These are phyloP conservation scores for Aspergillus udagawae DNA, from an alignment of 2,329 filamentous ascomycete genomes.

Conservation along the genomic window DNA sequence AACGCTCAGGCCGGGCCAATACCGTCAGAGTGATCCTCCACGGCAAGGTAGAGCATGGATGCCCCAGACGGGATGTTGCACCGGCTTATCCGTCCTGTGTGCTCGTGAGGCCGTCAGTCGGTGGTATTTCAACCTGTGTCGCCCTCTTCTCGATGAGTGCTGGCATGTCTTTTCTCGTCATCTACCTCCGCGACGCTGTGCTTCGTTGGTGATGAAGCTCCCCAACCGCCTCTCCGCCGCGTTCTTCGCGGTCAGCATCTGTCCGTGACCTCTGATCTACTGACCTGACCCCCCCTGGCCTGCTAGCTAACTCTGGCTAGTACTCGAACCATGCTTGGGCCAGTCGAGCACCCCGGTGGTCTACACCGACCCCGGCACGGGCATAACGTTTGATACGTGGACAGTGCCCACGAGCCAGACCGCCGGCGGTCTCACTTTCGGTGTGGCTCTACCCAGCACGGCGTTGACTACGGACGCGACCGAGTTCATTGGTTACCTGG, in stretches of 20 bases:
- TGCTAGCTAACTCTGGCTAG: conserved; percentile 1
- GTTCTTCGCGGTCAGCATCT: conserved; percentile 1
- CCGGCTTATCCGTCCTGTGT: neutral
- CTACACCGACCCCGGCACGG: conserved; percentile 47
- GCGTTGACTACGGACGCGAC: conserved; percentile 46
- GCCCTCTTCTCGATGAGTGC: neutral
- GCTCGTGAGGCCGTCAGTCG: neutral
- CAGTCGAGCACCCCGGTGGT: conserved; percentile 8
- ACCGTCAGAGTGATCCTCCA: neutral
- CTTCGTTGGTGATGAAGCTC: neutral
- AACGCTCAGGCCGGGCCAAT: neutral
- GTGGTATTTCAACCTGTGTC: neutral
- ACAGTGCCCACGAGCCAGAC: conserved; percentile 39
- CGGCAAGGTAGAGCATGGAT: neutral
- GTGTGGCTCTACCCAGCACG: conserved; percentile 51
- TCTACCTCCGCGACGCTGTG: neutral
- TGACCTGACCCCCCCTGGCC: neutral
- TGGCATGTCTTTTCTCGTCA: no score
- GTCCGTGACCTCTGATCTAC: neutral
- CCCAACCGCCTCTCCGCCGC: conserved; percentile 3
- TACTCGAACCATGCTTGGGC: conserved; percentile 6
- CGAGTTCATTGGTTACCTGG: conserved; percentile 59
- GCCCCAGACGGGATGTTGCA: neutral
- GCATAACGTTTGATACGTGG: conserved; percentile 53
- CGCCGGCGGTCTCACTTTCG: conserved; percentile 49